phyloP scores from a whole-genome alignment of 805 yeast genomes.

The Candida corydali region DNA sequence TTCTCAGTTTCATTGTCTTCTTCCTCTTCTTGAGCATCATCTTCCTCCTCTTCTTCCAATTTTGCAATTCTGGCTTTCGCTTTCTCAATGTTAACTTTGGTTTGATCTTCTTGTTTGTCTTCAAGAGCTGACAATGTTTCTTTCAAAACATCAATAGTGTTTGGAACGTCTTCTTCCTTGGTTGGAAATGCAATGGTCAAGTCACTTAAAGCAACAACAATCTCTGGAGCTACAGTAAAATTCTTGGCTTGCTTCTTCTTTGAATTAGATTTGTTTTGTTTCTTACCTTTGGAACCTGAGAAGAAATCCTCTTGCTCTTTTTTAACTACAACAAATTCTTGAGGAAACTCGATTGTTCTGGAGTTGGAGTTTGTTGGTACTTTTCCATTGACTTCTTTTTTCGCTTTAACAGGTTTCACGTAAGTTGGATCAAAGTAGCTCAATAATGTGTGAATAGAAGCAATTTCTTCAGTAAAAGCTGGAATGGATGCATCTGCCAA shows the following conservation, averaged over 20 bases:
- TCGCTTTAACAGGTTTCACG: conserved; percentile 43
- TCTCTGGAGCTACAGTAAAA: conserved; percentile 75
- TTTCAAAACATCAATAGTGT: conserved; percentile 63
- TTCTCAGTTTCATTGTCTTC: conserved; percentile 6
- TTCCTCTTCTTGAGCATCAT: conserved; percentile 10
- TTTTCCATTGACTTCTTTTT: conserved; percentile 19
- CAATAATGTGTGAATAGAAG: conserved; percentile 68
- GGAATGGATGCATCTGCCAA: conserved; percentile 75
- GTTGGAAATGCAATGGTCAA: conserved; percentile 78
- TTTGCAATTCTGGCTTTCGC: conserved; percentile 76
- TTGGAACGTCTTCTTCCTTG: conserved; percentile 63
- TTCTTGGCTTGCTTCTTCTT: conserved; percentile 51
- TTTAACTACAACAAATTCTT: conserved; percentile 57
- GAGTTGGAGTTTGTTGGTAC: conserved; percentile 15
- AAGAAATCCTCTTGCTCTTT: conserved; percentile 60
- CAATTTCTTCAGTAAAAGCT: conserved; percentile 79
- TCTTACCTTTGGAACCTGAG: conserved; percentile 42
- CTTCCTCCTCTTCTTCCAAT: conserved; percentile 48
- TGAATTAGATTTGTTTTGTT: conserved; percentile 37
- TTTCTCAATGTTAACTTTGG: conserved; percentile 67
- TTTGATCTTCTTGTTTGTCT: conserved; percentile 74
- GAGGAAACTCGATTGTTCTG: conserved; percentile 60
- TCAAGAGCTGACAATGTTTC: conserved; percentile 65
- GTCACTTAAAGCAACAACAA: conserved; percentile 71
- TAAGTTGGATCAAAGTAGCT: conserved; percentile 73